Base-by-base conservation (phyloP, 164 flowering plant species). In the Stephania cephalantha region DNA sequence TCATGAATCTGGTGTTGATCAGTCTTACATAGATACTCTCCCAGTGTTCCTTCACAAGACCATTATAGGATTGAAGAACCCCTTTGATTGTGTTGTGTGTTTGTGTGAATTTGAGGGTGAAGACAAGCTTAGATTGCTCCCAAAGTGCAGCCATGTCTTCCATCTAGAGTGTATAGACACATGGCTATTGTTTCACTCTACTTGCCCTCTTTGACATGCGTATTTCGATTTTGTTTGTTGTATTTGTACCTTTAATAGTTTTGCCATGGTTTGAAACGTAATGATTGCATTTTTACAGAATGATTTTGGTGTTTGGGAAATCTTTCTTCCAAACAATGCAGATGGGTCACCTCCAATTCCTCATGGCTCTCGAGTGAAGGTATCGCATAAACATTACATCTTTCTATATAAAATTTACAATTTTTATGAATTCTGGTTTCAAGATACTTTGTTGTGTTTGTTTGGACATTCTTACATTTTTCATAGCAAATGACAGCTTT, bases 1-100 rank as follows among this genome's bases (percentile, higher is more conserved):
- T 30, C 98, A 96, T 78, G 98, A 93, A 80, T 77, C 97, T 29
- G 98, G 99, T 1, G 95, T 96, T 1, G 99, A 96, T 76, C 99
- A 96, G 71, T 86, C 97, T 13, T 92, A 85, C 80, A 92, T 96
- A 13, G 98, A 94, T 75, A 82, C 94, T 1, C 89, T 95, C 35
- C 99, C 99, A 64, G 88, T 96, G 6, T 96, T 96, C 78, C 79
- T 79, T 46, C 94, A 91, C 88, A 94, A 90, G 58, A 80, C 93
- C 73, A 88, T 96, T 44, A 88, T 91, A 1, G 98, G 98, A 9
- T 72, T 81, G 6, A 96, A 90, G 74, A 84, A 86, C 82, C 97
- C 97, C 0, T 92, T 96, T 83, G 99, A 96, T 79, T 96, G 98
- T 81, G 97, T 97, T 76, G 98, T 96, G 25, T 96, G 99, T 83